These are phyloP conservation scores for Rhodosorus marinus DNA, from an alignment of 23 red algal species.

Conservation along the genomic window DNA sequence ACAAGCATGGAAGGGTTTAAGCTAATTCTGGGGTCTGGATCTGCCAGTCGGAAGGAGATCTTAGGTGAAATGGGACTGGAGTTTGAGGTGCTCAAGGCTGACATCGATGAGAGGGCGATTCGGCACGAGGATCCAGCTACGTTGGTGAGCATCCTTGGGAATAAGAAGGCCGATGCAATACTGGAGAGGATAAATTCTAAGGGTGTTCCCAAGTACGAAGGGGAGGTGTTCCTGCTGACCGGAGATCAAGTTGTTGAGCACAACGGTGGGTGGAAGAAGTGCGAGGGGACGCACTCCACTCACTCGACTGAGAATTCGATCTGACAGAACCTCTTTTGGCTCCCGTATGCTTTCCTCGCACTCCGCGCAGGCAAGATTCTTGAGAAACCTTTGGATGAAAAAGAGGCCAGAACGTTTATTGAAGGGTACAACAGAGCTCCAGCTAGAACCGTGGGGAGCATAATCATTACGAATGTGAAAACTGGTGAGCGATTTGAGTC, in stretches of 20 bases:
- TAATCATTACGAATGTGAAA: conserved; percentile 9
- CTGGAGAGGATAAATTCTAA: background rate
- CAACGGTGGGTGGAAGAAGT: too few species aligned
- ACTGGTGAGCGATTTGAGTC: conserved; percentile 1
- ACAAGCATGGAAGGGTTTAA: too few species aligned
- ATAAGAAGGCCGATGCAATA: conserved; percentile 34
- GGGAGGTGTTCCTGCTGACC: conserved; percentile 10
- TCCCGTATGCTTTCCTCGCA: too few species aligned
- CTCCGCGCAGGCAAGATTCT: conserved; percentile 15
- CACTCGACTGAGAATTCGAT: too few species aligned
- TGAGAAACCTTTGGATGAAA: conserved; percentile 12
- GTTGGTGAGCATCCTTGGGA: conserved; percentile 13
- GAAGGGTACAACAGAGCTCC: conserved; percentile 7
- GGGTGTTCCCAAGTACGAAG: background rate
- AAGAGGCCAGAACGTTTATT: conserved; percentile 7
- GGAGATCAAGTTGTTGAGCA: conserved; percentile 44
- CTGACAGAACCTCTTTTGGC: too few species aligned
- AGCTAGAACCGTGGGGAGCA: conserved; percentile 13
- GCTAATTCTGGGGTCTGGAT: conserved; percentile 40
- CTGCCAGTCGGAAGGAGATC: conserved; percentile 10
- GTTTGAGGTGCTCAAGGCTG: conserved; percentile 7
- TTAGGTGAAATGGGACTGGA: conserved; percentile 8
- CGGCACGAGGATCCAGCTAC: conserved; percentile 4
- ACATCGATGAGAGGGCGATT: conserved; percentile 29
- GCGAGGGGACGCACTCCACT: too few species aligned